A percentile compares a stretch with the other conserved stretches of the same genome.
phyloP scores from a whole-genome alignment of 345 rosid genomes.

The Abelmoschus esculentus region DNA sequence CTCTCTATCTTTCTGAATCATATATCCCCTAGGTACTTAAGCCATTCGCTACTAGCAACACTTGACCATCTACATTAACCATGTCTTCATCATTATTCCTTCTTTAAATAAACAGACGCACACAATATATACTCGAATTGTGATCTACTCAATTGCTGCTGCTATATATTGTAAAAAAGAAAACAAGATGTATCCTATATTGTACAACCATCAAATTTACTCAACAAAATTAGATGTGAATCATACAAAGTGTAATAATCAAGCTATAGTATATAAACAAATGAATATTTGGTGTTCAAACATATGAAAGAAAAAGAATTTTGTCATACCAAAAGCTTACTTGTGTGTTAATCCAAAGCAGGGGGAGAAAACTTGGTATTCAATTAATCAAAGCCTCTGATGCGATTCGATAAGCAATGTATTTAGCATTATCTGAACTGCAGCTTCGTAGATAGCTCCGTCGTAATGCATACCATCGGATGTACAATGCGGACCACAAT shows the following conservation, averaged over 20 bases:
- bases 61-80: not conserved
- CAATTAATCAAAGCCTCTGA: conserved; percentile 45
- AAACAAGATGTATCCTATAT: conserved; percentile 1
- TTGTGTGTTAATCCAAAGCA: conserved; percentile 17
- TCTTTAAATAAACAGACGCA: not conserved
- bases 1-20: not conserved
- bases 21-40: not conserved
- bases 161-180: not conserved
- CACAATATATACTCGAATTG: not conserved
- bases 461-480: conserved; percentile 94
- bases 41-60: not conserved
- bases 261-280: conserved; percentile 17
- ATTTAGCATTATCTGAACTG: conserved; percentile 70
- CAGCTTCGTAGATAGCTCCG: conserved; percentile 66
- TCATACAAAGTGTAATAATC: conserved; percentile 7
- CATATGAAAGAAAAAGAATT: conserved; percentile 1
- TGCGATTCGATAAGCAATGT: conserved; percentile 92
- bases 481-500: conserved; percentile 80
- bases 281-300: conserved; percentile 20
- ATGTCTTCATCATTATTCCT: not conserved
- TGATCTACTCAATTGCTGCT: not conserved
- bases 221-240: conserved; percentile 24
- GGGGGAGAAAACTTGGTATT: conserved; percentile 15
- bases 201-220: conserved; percentile 7
- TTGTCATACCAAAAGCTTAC: conserved; percentile 9